phyloP scores from a whole-genome alignment of 2,329 filamentous ascomycete genomes.

The Colletotrichum tropicicola region DNA sequence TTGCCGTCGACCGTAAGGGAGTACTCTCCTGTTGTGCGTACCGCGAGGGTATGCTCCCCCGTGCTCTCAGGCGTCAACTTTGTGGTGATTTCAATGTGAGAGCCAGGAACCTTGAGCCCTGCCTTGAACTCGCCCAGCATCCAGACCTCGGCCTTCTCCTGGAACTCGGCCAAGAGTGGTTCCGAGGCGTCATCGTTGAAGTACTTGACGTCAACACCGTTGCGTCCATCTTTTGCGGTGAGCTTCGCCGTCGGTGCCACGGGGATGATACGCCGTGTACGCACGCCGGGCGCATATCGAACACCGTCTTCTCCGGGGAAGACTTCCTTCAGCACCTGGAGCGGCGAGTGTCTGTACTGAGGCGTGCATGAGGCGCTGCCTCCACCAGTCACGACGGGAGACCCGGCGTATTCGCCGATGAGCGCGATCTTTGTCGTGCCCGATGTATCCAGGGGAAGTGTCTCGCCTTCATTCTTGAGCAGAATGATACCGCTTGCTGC shows the following conservation, averaged over 20 bases:
- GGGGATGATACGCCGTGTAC: constrained; percentile 28
- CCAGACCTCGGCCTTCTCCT: constrained; percentile 31
- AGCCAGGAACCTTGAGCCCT: constrained; percentile 27
- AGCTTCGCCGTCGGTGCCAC: constrained; percentile 13
- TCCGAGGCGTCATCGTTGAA: constrained; percentile 26
- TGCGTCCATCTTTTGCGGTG: constrained; percentile 15
- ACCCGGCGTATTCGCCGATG: constrained; percentile 19
- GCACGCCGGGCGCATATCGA: constrained; percentile 9
- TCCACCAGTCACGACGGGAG: constrained; percentile 17
- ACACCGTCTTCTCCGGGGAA: neutral
- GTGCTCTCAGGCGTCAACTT: constrained; percentile 24
- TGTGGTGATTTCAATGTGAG: constrained; percentile 26
- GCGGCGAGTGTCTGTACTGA: constrained; percentile 25
- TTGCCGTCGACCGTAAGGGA: constrained; percentile 25
- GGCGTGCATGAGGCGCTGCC: constrained; percentile 26
- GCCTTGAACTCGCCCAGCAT: constrained; percentile 33
- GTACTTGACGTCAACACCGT: constrained; percentile 27
- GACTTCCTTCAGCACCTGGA: constrained; percentile 8
- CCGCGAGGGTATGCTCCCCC: constrained; percentile 28
- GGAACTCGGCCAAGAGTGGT: constrained; percentile 23
- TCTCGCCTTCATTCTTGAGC: constrained; percentile 27
- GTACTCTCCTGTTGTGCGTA: constrained; percentile 27
- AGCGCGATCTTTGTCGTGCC: neutral
- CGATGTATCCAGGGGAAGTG: neutral
- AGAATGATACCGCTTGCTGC: constrained; percentile 31